phyloP scores from a whole-genome alignment of 192 early-diverging fungal species.

The Rhizophagus clarus region DNA sequence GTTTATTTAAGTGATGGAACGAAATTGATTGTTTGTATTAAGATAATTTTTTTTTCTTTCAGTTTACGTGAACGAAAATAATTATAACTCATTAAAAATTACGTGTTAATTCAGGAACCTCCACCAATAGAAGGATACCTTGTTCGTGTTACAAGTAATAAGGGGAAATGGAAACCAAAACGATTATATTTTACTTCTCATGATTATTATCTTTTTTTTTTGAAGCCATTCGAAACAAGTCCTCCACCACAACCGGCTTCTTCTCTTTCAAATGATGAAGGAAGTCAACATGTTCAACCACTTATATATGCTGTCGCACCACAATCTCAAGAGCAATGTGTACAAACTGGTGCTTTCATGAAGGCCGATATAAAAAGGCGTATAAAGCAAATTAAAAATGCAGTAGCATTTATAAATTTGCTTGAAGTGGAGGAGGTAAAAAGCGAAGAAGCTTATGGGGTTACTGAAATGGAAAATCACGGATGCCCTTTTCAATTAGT shows the following conservation, averaged over 20 bases:
- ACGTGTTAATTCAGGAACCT: conserved; percentile 32
- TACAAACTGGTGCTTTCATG: conserved; percentile 32
- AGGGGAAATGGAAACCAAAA: conserved; percentile 36
- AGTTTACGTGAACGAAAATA: neutral
- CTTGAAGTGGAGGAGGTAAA: neutral
- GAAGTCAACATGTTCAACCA: neutral
- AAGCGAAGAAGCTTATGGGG: neutral
- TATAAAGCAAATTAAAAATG: conserved; percentile 1
- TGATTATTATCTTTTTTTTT: conserved; percentile 43
- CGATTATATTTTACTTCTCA: conserved; percentile 44
- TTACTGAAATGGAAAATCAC: neutral
- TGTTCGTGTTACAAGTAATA: conserved; percentile 38
- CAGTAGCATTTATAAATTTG: conserved; percentile 14
- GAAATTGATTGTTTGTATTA: conserved; percentile 9
- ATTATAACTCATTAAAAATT: neutral
- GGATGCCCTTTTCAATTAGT: conserved; percentile 1
- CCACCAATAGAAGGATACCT: conserved; percentile 44
- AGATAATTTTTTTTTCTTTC: neutral
- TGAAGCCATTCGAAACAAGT: conserved; percentile 33
- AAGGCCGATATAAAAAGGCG: neutral
- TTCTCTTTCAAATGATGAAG: neutral
- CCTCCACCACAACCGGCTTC: conserved; percentile 37
- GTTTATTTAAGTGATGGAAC: conserved; percentile 9
- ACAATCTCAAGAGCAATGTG: conserved; percentile 36
- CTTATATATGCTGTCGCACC: conserved; percentile 41